Evolutionary conservation across 208 protist species (phyloP).

Genomic region (Wallacemonas sp.): DNA sequence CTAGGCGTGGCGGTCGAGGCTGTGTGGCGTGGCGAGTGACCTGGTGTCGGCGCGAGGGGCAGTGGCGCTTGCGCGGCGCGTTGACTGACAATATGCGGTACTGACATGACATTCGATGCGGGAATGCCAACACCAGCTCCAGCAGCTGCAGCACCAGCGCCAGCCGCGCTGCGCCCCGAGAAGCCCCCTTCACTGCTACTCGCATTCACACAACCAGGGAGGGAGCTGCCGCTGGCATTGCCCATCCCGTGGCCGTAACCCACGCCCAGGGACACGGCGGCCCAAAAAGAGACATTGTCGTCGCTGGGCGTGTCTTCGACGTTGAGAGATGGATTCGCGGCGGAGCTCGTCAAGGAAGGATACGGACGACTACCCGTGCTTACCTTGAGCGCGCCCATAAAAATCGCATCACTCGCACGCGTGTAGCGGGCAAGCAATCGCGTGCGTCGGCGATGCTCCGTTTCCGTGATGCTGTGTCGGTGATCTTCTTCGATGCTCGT

Average conservation of each 20-base stretch:
- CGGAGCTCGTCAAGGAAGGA: conserved; percentile 8
- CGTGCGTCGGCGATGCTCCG: conserved; percentile 5
- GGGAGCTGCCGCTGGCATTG: conserved; percentile 10
- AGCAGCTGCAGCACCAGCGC: not conserved
- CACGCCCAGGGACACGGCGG: not conserved
- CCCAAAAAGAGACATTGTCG: conserved; percentile 13
- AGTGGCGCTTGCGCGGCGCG: not conserved
- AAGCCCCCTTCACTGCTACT: conserved; percentile 1
- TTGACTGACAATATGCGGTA: not conserved
- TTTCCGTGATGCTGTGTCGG: not conserved
- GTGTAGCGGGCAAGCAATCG: conserved; percentile 9
- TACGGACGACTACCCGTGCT: conserved; percentile 5
- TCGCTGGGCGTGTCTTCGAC: conserved; percentile 11
- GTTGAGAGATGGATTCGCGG: conserved; percentile 2
- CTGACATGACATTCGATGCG: not conserved
- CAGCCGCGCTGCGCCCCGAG: not conserved
- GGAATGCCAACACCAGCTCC: not conserved
- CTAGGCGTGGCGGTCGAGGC: no score
- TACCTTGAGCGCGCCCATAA: conserved; percentile 7
- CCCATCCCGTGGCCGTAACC: conserved; percentile 2
- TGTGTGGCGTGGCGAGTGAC: not conserved
- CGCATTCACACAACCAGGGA: not conserved
- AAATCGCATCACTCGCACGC: conserved; percentile 5
- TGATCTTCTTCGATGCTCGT: conserved; percentile 13
- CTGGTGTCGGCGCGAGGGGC: not conserved